Evolutionary conservation across 2,329 filamentous ascomycete genomes (phyloP), one percentile per base, ranked within the genome.

Genomic region (Apiospora aurea): DNA sequence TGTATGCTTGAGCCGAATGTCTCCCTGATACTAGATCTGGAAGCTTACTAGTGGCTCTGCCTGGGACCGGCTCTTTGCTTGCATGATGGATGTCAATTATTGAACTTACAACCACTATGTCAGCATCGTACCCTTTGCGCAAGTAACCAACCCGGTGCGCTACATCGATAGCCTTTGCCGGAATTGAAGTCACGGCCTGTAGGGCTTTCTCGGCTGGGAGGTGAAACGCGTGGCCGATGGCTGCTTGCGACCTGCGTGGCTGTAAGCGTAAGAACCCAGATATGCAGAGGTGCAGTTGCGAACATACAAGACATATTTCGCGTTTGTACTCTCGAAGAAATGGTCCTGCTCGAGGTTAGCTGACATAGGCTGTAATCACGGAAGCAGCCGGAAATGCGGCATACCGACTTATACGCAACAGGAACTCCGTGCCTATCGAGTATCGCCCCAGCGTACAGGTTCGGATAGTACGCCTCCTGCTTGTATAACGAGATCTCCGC

Each of bases 51-150:
- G 16, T 46, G 44, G 14, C 14, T 46, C 11, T 46, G 14, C 5
- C 16, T 46, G 16, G 44, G 16, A 18, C 44, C 16, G 24, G 24
- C 8, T 11, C 8, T 11, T 11, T 13, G 47, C 13, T 53, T 24
- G 11, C 14, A 3, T n/a, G 24, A 11, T 10, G 13, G 14, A 16
- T 53, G 11, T n/a, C 57, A n/a, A 51, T 18, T 11, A 16, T 11
- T 24, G 11, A 10, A 72, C 71, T 72, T 49, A 72, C 71, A 5
- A 87, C 79, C 5, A 86, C 86, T 43, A 87, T 75, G 71, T 88
- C 86, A 18, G 85, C 86, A 75, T 88, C 86, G 71, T 85, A 87
- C 4, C 85, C 85, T 4, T 82, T 75, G 18, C 81, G 80, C 5
- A 79, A 79, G 72, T 83, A 86, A 2, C 86, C 86, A 3, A 87